Percentiles rank a stretch among this genome's conserved stretches.
Conservation (phyloP, 139 green algal genomes). For the Tetradesmus lagerheimii region DNA sequence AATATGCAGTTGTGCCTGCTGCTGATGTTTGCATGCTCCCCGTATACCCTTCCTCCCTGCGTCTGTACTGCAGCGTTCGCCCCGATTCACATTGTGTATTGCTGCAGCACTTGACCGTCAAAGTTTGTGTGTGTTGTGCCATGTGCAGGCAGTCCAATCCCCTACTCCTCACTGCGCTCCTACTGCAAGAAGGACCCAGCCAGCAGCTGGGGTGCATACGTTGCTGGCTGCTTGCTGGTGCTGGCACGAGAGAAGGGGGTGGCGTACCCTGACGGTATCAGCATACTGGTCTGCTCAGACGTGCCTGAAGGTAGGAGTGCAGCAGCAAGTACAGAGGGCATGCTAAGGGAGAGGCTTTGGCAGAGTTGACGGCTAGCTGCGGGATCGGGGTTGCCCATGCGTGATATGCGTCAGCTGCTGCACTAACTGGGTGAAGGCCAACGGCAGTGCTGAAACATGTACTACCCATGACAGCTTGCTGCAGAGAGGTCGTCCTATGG, state of each 20-base stretch:
- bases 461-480: no score
- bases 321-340: neutral
- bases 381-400: no score
- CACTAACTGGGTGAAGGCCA: no score
- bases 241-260: constrained; percentile 78
- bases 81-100: no score
- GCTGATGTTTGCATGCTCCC: no score
- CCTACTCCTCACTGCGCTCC: constrained; percentile 63
- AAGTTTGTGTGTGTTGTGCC: neutral
- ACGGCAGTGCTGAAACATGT: no score
- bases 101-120: no score
- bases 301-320: constrained; percentile 86
- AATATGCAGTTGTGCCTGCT: neutral
- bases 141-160: constrained; percentile 51
- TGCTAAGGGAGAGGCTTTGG: neutral
- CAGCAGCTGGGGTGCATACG: constrained; percentile 90
- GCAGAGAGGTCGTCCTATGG: no score
- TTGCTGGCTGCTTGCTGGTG: constrained; percentile 89
- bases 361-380: no score
- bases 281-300: constrained; percentile 78
- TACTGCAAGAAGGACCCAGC: constrained; percentile 67
- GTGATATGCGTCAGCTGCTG: no score
- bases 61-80: no score
- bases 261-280: constrained; percentile 56
- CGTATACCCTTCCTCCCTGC: no score